Evolutionary conservation across 2,329 filamentous ascomycete genomes (phyloP), one percentile per base, ranked within the genome.

Genomic region (Alternaria burnsii): DNA sequence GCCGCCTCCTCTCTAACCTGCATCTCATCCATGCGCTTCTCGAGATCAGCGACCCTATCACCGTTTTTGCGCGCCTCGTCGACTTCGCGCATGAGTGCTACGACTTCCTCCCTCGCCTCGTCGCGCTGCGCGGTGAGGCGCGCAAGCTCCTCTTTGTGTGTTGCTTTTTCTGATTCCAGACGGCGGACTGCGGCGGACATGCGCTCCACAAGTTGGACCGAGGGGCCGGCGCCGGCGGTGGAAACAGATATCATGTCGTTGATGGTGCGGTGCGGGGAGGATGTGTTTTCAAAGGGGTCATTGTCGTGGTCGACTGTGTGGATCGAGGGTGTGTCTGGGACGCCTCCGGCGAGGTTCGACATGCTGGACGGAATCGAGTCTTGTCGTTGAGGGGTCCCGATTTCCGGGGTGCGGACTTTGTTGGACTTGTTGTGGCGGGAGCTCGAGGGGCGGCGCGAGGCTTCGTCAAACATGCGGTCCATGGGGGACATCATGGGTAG

Each of bases 111-210:
- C n/a, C 95, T 85, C 3, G 94, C 93, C 76, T 97, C 93, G 73
- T 99, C 95, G 47, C 95, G 87, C 78, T 99, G 95, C n/a, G 86
- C 84, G 6, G 89, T 88, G 18, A 99, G 86, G 8, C 94, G 85
- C 0, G 86, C 84, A 66, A 97, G 84, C 77, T 99, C 95, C 75
- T 99, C 95, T 72, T 91, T 93, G 5, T 14, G 90, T 89, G 1
- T 91, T 1, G 95, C 92, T 75, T 97, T 97, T 76, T 99, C 95
- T 50, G 89, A 92, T 76, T 99, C 95, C 0, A 99, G 84, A 6
- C 94, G 88, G 10, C 95, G 91, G 44, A 99, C 94, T 0, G 93
- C 92, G 3, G 94, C 92, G 73, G 92, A 96, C 92, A 99, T 97
- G 54, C 94, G 88, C 80, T 98, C 95, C 16, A 99, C 94, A 1